A percentile compares a stretch with the other conserved stretches of the same genome.
Conservation (phyloP, 1,284 basidiomycete species). For the Malassezia cuniculi region DNA sequence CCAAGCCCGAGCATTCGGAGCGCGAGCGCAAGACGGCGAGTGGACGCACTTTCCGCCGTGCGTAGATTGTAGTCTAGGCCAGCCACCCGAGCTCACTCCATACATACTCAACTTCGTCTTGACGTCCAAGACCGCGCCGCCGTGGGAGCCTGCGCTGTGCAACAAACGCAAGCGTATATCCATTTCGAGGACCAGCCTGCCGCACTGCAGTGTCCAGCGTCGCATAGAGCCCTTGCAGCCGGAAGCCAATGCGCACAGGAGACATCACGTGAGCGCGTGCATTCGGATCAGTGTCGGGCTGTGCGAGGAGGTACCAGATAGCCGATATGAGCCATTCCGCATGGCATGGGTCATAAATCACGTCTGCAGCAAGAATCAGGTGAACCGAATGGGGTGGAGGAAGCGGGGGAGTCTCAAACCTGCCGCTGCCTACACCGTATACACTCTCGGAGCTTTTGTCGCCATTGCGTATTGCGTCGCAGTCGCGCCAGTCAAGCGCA, state of each 20-base stretch:
- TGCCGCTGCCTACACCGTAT: no score
- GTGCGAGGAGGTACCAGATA: conserved; percentile 8
- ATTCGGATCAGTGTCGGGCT: conserved; percentile 8
- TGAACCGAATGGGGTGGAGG: conserved; percentile 6
- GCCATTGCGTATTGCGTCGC: no score
- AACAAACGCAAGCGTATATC: background rate
- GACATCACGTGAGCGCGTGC: conserved; percentile 12
- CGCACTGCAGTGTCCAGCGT: conserved; percentile 10
- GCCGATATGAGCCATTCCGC: conserved; percentile 10
- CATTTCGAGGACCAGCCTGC: background rate
- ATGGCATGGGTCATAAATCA: conserved; percentile 11
- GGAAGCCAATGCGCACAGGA: conserved; percentile 10
- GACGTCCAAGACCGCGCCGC: conserved; percentile 8
- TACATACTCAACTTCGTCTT: conserved; percentile 13
- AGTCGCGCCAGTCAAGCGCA: conserved; percentile 13
- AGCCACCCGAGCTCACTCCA: conserved; percentile 13
- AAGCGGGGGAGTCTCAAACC: no score
- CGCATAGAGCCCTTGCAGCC: conserved; percentile 8
- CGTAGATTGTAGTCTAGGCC: conserved; percentile 7
- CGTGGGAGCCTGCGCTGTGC: conserved; percentile 3
- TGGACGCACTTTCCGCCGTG: conserved; percentile 36
- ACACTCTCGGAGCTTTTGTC: no score
- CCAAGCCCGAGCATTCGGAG: conserved; percentile 78
- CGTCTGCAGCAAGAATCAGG: conserved; percentile 11
- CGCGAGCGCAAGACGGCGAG: conserved; percentile 82